These are phyloP conservation scores for Volvox carteri DNA, from an alignment of 163 green algal genomes.

Conservation along the genomic window DNA sequence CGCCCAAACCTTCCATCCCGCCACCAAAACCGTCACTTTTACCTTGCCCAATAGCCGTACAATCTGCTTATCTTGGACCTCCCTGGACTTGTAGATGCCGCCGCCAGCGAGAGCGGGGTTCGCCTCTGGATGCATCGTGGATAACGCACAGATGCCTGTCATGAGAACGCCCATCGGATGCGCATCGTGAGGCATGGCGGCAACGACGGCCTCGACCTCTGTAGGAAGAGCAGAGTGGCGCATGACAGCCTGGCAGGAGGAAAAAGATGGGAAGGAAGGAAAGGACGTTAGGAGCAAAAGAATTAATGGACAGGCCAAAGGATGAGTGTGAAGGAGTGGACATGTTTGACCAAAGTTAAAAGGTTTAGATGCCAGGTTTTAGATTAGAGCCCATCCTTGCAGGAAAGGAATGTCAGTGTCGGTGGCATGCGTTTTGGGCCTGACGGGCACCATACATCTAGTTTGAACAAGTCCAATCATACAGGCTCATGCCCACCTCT, in stretches of 20 bases:
- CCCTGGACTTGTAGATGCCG: constrained; percentile 90
- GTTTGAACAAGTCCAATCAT: no score
- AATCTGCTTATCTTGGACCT: constrained; percentile 98
- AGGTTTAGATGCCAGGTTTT: no score
- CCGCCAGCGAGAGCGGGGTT: constrained; percentile 93
- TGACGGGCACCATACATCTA: no score
- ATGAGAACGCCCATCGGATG: constrained; percentile 93
- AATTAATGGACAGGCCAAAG: no score
- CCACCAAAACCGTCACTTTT: no score
- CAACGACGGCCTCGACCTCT: constrained; percentile 82
- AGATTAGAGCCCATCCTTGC: no score
- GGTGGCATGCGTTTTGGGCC: no score
- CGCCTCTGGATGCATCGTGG: constrained; percentile 91
- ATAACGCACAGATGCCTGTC: constrained; percentile 87
- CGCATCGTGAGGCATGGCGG: constrained; percentile 91
- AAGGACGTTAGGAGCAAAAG: no score
- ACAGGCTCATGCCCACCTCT: constrained; percentile 49
- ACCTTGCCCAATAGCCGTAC: constrained; percentile 93
- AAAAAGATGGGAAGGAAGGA: neutral
- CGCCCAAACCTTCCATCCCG: no score
- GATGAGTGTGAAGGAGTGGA: no score
- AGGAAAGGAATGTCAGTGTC: no score
- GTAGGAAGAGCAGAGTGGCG: constrained; percentile 87
- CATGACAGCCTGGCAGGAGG: constrained; percentile 80
- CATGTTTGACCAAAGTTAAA: no score